Evolutionary conservation across 2,329 filamentous ascomycete species (phyloP), one percentile per base, ranked within the genome.

Genomic region (Neonectria ditissima): DNA sequence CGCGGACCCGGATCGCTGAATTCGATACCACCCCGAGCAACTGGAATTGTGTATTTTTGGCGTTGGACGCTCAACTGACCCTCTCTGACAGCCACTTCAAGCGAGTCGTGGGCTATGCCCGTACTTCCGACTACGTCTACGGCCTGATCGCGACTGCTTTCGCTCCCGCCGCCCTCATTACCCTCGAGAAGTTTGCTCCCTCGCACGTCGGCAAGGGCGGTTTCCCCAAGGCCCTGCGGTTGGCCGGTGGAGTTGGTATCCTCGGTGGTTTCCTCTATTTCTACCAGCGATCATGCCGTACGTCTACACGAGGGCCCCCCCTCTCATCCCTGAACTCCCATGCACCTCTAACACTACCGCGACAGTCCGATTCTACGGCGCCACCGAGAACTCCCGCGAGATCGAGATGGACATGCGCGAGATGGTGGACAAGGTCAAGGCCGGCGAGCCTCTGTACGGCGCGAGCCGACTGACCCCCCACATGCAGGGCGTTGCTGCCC

Each of bases 351-450:
- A 55, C n/a, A 14, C 7, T 22, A 43, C 3, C 26, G 6, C 11
- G 24, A 55, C 16, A 97, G 94, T 95, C 75, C 92, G 96, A 69
- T 98, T 99, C 83, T 98, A 97, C 82, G 96, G 96, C 74, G 93
- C 94, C 81, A 90, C 88, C 51, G 96, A 99, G 81, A 99, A 99
- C 82, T 83, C 90, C 58, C 90, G 96, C 74, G 96, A 99, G 80
- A 84, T 96, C 62, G 92, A 97, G 69, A 91, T 97, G 91, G 96
- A 99, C 78, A 98, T 98, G 94, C 88, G 89, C 69, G 96, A 99
- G 82, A 99, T 99, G 96, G 94, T 97, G 39, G 88, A 90, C 79
- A 97, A 95, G 82, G 94, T 98, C 78, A 99, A 98, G 87, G 88
- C 87, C 63, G 95, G 95, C 69, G 87, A 97, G 83, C 87, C 96